phyloP scores from a whole-genome alignment of 228 moss, liverwort and hornwort genomes.

The Sphagnum magellanicum region DNA sequence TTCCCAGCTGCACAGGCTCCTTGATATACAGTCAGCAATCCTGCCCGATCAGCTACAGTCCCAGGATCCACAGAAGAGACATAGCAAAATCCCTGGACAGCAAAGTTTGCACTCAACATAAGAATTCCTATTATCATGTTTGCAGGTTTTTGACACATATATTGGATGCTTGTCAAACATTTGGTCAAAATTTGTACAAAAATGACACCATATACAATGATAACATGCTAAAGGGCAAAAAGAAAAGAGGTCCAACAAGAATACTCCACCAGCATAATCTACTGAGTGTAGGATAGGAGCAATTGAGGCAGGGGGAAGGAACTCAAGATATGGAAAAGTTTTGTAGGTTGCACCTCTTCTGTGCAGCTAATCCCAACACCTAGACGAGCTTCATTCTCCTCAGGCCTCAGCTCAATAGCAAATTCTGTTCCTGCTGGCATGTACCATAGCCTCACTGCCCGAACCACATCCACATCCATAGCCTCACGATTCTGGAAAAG shows the following conservation, averaged over 20 bases:
- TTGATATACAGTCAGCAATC: constrained; percentile 45
- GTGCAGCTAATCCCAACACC: constrained; percentile 67
- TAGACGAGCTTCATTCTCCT: constrained; percentile 50
- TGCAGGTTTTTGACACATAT: too few relatives aligned
- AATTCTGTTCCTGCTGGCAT: constrained; percentile 62
- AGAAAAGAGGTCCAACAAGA: too few relatives aligned
- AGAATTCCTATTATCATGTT: too few relatives aligned
- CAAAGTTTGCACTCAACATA: too few relatives aligned
- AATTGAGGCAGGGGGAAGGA: too few relatives aligned
- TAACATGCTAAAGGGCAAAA: too few relatives aligned
- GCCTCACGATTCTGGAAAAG: constrained; percentile 41
- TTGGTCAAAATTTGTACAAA: too few relatives aligned
- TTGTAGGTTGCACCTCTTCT: constrained; percentile 27
- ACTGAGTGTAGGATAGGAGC: too few relatives aligned
- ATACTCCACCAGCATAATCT: too few relatives aligned
- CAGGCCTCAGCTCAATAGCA: constrained; percentile 58
- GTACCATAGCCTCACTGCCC: constrained; percentile 62
- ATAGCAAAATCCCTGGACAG: constrained; percentile 52
- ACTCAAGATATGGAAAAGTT: too few relatives aligned
- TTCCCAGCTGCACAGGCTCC: constrained; percentile 53
- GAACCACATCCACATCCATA: constrained; percentile 55
- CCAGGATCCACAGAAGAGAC: constrained; percentile 60
- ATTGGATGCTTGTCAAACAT: too few relatives aligned
- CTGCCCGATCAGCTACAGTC: constrained; percentile 61
- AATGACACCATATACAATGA: too few relatives aligned